Conservation (phyloP, 805 yeast species). For the Scheffersomyces stipitis region DNA sequence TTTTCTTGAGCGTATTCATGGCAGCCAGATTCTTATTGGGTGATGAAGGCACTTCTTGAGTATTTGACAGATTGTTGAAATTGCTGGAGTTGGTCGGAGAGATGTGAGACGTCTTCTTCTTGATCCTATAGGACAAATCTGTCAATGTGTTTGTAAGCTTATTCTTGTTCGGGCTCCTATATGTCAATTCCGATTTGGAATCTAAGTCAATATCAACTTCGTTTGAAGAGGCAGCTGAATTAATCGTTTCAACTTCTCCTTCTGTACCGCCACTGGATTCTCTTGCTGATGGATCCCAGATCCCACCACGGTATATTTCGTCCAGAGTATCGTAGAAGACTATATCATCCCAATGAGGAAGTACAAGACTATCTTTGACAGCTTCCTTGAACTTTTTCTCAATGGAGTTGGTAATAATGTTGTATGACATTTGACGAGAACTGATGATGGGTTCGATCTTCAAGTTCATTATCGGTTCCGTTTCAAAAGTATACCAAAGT, state of each 20-base stretch:
- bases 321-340: conserved; percentile 62
- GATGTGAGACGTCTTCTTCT: conserved; percentile 17
- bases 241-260: not conserved
- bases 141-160: conserved; percentile 11
- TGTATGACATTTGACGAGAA: conserved; percentile 74
- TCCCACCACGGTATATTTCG: conserved; percentile 87
- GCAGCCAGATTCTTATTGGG: conserved; percentile 8
- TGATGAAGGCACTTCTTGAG: conserved; percentile 1
- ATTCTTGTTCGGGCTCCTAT: not conserved
- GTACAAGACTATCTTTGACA: conserved; percentile 73
- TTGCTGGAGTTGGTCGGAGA: conserved; percentile 10
- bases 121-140: conserved; percentile 24
- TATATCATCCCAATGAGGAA: conserved; percentile 88
- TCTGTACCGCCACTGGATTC: conserved; percentile 3
- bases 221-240: not conserved
- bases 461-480: conserved; percentile 73
- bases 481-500: conserved; percentile 85
- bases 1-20: conserved; percentile 48
- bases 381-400: conserved; percentile 78
- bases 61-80: not conserved
- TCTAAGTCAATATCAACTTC: not conserved
- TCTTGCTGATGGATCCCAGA: conserved; percentile 64
- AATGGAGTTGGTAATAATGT: conserved; percentile 75
- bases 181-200: not conserved
- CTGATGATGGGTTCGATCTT: conserved; percentile 90